These are phyloP conservation scores for Pseudocercospora ulei DNA, from an alignment of 2,329 filamentous ascomycete genomes.

Conservation along the genomic window DNA sequence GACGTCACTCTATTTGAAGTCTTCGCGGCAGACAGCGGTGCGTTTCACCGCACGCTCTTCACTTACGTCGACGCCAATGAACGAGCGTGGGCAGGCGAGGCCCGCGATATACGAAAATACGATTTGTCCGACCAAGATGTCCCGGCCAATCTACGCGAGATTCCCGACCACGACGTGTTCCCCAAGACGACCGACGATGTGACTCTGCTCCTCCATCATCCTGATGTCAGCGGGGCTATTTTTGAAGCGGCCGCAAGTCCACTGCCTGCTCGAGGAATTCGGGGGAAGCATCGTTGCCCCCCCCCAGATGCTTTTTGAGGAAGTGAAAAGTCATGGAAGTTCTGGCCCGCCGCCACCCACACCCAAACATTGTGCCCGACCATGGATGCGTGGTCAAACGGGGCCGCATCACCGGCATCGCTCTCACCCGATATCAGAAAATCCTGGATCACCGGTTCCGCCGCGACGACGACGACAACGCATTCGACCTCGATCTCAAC, in stretches of 20 bases:
- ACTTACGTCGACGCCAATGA: constrained; percentile 14
- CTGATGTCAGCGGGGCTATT: constrained; percentile 18
- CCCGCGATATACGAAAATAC: constrained; percentile 18
- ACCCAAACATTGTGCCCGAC: constrained; percentile 25
- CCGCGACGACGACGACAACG: constrained; percentile 19
- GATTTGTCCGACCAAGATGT: constrained; percentile 17
- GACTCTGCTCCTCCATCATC: constrained; percentile 9
- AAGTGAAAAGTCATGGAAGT: constrained; percentile 23
- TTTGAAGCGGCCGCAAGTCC: constrained; percentile 25
- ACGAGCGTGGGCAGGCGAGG: constrained; percentile 13
- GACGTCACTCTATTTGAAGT: constrained; percentile 15
- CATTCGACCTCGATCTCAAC: constrained; percentile 17
- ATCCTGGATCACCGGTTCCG: constrained; percentile 20
- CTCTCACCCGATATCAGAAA: constrained; percentile 20
- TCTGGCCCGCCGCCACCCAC: constrained; percentile 19
- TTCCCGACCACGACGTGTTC: constrained; percentile 18
- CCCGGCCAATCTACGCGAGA: constrained; percentile 9
- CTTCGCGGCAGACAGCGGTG: constrained; percentile 10
- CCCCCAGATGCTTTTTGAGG: constrained; percentile 23
- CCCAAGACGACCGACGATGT: constrained; percentile 13
- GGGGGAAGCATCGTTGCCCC: constrained; percentile 17
- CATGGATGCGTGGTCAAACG: constrained; percentile 25
- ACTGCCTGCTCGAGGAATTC: constrained; percentile 20
- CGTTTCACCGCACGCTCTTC: constrained; percentile 13
- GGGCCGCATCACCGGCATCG: constrained; percentile 23